Base-by-base conservation (phyloP, 306 rosid species). In the Luffa acutangula region DNA sequence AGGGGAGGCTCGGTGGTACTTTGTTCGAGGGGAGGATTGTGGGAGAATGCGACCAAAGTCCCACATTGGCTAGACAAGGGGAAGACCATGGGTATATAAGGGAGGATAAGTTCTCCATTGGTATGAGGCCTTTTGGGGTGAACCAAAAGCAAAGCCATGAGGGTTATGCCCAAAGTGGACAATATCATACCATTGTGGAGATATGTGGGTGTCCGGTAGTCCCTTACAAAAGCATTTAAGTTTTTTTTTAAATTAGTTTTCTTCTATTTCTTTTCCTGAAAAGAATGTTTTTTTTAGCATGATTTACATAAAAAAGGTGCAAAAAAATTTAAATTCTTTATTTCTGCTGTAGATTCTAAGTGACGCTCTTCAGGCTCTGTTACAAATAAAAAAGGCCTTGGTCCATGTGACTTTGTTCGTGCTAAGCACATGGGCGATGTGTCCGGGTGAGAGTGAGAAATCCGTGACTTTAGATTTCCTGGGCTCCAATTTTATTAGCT, bases 331-430 rank as follows among this genome's bases (percentile, higher is more conserved):
- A 37, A 65, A 65, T 65, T 4, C 39, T 65, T 65, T 15, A 13
- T 31, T 43, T 43, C 53, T 67, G 75, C 34, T 67, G 31, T 69
- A 42, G 75, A 42, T 45, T 9, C 75, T 67, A 67, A 69, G 52
- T 69, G 34, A 67, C 18, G 53, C 53, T 25, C 36, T 69, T 37
- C 54, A 10, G 53, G 37, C n/a, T 43, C 53, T 41, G 18, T 42
- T 69, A 9, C 21, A 20, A 69, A 42, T 10, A 45, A 9, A 21
- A 48, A 13, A 12, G 42, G 41, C 53, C 12, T 43, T 66, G 53
- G 39, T 71, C 42, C 77, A 48, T 73, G 60, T 73, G 59, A 73
- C 77, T 73, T 49, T 73, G 57, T 73, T 73, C 8, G 77, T 73
- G 77, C 41, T 12, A 46, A 73, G 77, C 77, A 73, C 77, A 46